Percentiles rank a stretch among this genome's conserved stretches.
These are phyloP conservation scores for Gastrolobium bilobum DNA, from an alignment of 306 rosid genomes.

Conservation along the genomic window DNA sequence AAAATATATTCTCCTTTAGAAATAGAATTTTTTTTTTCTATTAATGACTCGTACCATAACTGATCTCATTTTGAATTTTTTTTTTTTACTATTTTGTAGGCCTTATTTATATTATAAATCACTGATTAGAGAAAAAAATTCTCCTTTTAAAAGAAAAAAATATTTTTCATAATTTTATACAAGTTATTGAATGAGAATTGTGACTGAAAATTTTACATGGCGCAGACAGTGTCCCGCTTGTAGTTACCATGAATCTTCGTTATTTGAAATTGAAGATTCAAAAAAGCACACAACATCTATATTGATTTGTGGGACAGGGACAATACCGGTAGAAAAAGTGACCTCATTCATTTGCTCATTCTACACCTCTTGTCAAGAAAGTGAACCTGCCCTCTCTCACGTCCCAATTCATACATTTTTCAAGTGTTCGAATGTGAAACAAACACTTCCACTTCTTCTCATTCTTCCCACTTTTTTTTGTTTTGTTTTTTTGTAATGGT, in stretches of 20 bases:
- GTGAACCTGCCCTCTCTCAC: slow-evolving; percentile 39
- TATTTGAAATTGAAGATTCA: slow-evolving; percentile 49
- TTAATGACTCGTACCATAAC: too few species aligned
- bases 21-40: too few species aligned
- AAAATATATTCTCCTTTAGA: too few species aligned
- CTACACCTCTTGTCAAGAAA: background rate
- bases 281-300: slow-evolving; percentile 7
- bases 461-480: too few species aligned
- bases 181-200: background rate
- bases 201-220: background rate
- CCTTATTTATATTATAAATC: too few species aligned
- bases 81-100: too few species aligned
- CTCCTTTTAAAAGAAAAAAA: too few species aligned
- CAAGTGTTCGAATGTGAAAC: slow-evolving; percentile 14
- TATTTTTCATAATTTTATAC: too few species aligned
- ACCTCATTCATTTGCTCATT: slow-evolving; percentile 50
- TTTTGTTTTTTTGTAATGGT: too few species aligned
- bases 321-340: slow-evolving; percentile 16
- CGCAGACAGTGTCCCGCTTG: background rate
- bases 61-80: too few species aligned
- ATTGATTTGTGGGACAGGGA: slow-evolving; percentile 5
- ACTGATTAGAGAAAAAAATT: too few species aligned
- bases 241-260: slow-evolving; percentile 43
- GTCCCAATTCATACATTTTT: slow-evolving; percentile 45
- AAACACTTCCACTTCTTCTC: slow-evolving; percentile 28